phyloP scores from a whole-genome alignment of 2,329 filamentous ascomycete species.

The Calonectria pteridis region DNA sequence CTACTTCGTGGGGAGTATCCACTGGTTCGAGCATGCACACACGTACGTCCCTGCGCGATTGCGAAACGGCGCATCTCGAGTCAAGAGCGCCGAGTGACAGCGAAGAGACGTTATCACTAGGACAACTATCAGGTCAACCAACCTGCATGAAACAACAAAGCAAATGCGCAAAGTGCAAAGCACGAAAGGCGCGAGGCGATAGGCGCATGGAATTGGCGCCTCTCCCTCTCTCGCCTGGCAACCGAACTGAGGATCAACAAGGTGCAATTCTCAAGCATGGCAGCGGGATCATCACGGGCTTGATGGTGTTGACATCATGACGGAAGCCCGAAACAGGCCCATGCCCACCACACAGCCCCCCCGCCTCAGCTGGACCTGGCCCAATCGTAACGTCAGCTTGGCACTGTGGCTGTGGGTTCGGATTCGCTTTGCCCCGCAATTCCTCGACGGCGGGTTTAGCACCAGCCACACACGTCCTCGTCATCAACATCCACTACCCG shows the following conservation, averaged over 20 bases:
- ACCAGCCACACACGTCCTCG: constrained; percentile 5
- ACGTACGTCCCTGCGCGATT: background rate
- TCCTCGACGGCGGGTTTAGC: background rate
- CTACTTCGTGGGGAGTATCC: background rate
- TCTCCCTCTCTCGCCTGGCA: background rate
- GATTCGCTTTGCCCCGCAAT: background rate
- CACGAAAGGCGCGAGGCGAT: background rate
- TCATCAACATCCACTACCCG: constrained; percentile 5
- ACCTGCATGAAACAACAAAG: constrained; percentile 13
- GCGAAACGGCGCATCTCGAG: background rate
- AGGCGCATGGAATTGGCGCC: background rate
- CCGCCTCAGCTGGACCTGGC: background rate
- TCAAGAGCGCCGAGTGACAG: background rate
- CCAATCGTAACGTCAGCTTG: background rate
- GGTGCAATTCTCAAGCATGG: background rate
- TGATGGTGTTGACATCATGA: background rate
- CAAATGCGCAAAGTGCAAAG: background rate
- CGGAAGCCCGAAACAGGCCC: background rate
- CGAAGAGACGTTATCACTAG: background rate
- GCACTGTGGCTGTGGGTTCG: constrained; percentile 2
- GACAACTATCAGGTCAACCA: background rate
- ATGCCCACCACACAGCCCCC: background rate
- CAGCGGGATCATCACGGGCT: background rate
- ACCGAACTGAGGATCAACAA: constrained; percentile 1
- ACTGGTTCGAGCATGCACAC: background rate